Conservation (phyloP, 352 stramenopile species). For the Peronospora belbahrii region DNA sequence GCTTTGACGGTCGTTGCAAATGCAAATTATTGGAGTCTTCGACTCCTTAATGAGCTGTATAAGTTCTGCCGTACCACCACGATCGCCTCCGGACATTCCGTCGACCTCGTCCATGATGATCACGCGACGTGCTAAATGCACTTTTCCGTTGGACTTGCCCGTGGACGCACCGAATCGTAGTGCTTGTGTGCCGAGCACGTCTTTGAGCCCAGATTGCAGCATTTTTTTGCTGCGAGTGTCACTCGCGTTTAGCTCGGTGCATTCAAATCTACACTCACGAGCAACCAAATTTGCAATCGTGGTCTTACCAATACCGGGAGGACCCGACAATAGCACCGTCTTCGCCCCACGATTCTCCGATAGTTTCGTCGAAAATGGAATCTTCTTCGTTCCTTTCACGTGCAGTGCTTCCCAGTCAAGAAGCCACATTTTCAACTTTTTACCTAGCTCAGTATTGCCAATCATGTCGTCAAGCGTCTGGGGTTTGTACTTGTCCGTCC, state of each 20-base stretch:
- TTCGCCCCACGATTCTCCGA: constrained; percentile 88
- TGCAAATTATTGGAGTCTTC: constrained; percentile 99
- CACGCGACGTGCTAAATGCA: constrained; percentile 80
- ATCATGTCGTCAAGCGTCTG: constrained; percentile 89
- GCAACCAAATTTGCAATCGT: constrained; percentile 93
- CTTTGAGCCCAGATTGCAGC: constrained; percentile 85
- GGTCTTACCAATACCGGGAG: constrained; percentile 94
- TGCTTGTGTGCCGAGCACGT: constrained; percentile 90
- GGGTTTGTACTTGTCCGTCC: constrained; percentile 96
- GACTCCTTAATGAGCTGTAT: constrained; percentile 98
- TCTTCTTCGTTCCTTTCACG: constrained; percentile 77
- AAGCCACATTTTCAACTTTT: constrained; percentile 84
- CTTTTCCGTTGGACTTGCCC: constrained; percentile 37
- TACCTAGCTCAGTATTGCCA: constrained; percentile 87
- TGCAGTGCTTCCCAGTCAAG: constrained; percentile 75
- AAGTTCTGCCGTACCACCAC: constrained; percentile 95
- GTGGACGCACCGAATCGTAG: constrained; percentile 66
- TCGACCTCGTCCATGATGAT: constrained; percentile 99
- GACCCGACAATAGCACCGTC: constrained; percentile 93
- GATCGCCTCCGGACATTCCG: constrained; percentile 96
- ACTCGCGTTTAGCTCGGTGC: constrained; percentile 95
- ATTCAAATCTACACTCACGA: constrained; percentile 87
- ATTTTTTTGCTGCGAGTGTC: constrained; percentile 97
- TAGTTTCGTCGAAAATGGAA: constrained; percentile 63
- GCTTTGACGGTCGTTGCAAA: constrained; percentile 98